These are phyloP conservation scores for Hanseniaspora lindneri DNA, from an alignment of 805 yeast genomes.

Conservation along the genomic window DNA sequence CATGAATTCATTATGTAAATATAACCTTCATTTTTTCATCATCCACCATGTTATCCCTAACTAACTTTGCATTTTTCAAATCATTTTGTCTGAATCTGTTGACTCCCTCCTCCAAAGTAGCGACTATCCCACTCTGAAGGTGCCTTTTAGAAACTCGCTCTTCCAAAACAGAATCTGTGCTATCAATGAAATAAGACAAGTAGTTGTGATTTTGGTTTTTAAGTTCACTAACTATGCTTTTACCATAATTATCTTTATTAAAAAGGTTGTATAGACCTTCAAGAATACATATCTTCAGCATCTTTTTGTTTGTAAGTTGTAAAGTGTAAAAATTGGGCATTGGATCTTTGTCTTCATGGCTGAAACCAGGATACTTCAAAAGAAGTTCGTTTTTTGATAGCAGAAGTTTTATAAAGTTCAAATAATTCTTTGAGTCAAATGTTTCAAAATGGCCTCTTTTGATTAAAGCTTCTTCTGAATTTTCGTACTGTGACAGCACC, in stretches of 20 bases:
- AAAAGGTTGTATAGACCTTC: slow-evolving; percentile 70
- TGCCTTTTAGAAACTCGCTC: slow-evolving; percentile 59
- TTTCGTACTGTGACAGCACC: slow-evolving; percentile 37
- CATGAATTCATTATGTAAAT: neutral
- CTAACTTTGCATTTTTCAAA: slow-evolving; percentile 43
- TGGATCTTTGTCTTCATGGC: slow-evolving; percentile 67
- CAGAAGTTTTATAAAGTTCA: slow-evolving; percentile 20
- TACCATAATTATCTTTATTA: slow-evolving; percentile 46
- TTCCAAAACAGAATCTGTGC: slow-evolving; percentile 37
- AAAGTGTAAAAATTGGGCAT: slow-evolving; percentile 41
- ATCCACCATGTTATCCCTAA: slow-evolving; percentile 18
- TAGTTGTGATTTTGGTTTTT: slow-evolving; percentile 23
- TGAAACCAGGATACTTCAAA: slow-evolving; percentile 51
- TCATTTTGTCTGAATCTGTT: slow-evolving; percentile 47
- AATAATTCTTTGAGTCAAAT: slow-evolving; percentile 47
- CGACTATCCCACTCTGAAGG: slow-evolving; percentile 42
- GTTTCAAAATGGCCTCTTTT: slow-evolving; percentile 81
- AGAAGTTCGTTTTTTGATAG: slow-evolving; percentile 4
- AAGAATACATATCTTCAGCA: slow-evolving; percentile 45
- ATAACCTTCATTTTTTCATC: neutral
- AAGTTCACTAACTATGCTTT: slow-evolving; percentile 19
- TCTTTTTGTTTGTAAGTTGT: slow-evolving; percentile 22
- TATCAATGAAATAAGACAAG: slow-evolving; percentile 42
- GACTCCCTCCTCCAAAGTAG: slow-evolving; percentile 38
- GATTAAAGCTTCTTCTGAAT: slow-evolving; percentile 45